Conservation (phyloP, 192 early-diverging fungal species). For the Phlyctochytrium arcticum region DNA sequence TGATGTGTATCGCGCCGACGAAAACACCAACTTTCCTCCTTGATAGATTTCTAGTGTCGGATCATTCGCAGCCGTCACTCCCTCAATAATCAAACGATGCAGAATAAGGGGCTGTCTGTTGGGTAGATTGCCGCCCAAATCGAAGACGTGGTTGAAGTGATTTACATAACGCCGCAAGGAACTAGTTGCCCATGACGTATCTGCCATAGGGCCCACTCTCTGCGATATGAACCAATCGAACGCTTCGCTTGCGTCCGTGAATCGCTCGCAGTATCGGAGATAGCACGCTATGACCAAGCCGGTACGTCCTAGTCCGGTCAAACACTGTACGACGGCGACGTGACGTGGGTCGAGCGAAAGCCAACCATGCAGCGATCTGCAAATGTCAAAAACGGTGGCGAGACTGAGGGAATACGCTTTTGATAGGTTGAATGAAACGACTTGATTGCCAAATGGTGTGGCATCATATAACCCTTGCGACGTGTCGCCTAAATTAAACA, state of each 20-base stretch:
- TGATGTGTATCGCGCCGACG: conserved; percentile 20
- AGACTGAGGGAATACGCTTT: conserved; percentile 50
- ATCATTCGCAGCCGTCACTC: conserved; percentile 23
- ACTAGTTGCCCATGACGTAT: conserved; percentile 36
- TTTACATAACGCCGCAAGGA: conserved; percentile 46
- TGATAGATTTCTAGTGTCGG: conserved; percentile 53
- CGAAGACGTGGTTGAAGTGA: conserved; percentile 52
- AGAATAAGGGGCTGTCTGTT: conserved; percentile 40
- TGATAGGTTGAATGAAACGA: conserved; percentile 42
- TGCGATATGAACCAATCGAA: conserved; percentile 47
- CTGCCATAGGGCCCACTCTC: conserved; percentile 25
- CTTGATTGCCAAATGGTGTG: conserved; percentile 40
- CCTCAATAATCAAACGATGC: conserved; percentile 43
- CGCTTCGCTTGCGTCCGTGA: conserved; percentile 44
- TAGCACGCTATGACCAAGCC: conserved; percentile 47
- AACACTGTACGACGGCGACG: conserved; percentile 54
- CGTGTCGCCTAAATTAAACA: conserved; percentile 38
- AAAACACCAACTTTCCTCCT: conserved; percentile 38
- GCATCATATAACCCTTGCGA: conserved; percentile 47
- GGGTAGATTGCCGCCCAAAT: conserved; percentile 41
- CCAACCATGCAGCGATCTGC: conserved; percentile 54
- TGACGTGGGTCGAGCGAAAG: conserved; percentile 38
- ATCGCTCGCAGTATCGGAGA: conserved; percentile 39
- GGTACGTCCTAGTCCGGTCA: conserved; percentile 44
- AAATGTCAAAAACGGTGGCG: conserved; percentile 48